Percentiles rank a stretch among this genome's conserved stretches.
These are phyloP conservation scores for Camelina sativa DNA, from an alignment of 345 rosid genomes.

Conservation along the genomic window DNA sequence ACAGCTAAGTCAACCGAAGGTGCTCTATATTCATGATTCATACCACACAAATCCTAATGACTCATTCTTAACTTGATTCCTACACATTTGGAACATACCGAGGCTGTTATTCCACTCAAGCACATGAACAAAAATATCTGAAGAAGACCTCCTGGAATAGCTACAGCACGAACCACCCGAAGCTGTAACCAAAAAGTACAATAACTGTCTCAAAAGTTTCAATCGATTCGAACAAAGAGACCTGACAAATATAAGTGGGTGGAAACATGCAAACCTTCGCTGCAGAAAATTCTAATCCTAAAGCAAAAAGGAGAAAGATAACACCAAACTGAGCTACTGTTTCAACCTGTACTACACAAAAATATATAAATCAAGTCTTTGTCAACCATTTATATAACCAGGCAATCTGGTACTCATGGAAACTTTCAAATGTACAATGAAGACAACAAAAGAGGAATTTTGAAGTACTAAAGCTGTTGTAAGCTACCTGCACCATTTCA, in stretches of 20 bases:
- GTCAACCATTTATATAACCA: slow-evolving; percentile 19
- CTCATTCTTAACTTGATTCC: slow-evolving; percentile 7
- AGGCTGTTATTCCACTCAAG: slow-evolving; percentile 81
- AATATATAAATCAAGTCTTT: slow-evolving; percentile 23
- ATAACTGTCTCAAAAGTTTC: slow-evolving; percentile 28
- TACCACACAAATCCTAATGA: slow-evolving; percentile 4
- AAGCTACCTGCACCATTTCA: slow-evolving; percentile 96
- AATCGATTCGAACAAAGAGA: slow-evolving; percentile 24
- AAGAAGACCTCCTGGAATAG: slow-evolving; percentile 87
- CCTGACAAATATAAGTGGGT: slow-evolving; percentile 15
- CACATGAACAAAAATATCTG: slow-evolving; percentile 92
- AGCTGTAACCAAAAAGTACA: slow-evolving; percentile 60
- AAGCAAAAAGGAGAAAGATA: slow-evolving; percentile 91
- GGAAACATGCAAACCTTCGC: slow-evolving; percentile 60
- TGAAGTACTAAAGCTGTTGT: slow-evolving; percentile 31
- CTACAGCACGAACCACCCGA: slow-evolving; percentile 93
- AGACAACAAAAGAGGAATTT: slow-evolving; percentile 20
- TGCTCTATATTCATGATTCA: slow-evolving; percentile 3
- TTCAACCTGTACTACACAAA: slow-evolving; percentile 65
- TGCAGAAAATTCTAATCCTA: slow-evolving; percentile 88
- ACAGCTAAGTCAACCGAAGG: slow-evolving; percentile 39
- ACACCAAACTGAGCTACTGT: slow-evolving; percentile 99
- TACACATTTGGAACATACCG: slow-evolving; percentile 53
- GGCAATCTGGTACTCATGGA: background rate
- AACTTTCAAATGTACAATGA: background rate